Conservation (phyloP, 192 early-diverging fungal species). For the Gryganskiella cystojenkinii region DNA sequence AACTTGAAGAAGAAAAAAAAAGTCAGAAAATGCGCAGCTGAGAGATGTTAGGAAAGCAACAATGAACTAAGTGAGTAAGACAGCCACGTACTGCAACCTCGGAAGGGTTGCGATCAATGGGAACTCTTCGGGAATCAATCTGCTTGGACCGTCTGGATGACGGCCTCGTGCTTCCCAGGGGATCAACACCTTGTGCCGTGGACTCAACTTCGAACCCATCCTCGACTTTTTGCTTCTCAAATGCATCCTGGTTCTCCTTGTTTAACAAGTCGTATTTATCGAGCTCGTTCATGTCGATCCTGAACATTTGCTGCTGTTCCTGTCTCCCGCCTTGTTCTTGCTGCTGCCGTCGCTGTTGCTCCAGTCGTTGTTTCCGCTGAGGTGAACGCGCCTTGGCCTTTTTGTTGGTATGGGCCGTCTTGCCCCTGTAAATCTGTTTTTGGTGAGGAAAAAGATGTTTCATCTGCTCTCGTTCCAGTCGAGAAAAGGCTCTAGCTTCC, state of each 20-base stretch:
- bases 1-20: conserved; percentile 15
- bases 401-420: neutral
- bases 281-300: no score
- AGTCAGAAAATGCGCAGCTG: neutral
- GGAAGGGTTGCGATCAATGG: conserved; percentile 14
- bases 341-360: no score
- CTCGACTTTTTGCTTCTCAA: no score
- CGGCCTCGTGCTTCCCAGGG: neutral
- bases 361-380: neutral
- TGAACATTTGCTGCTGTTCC: no score
- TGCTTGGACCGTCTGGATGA: conserved; percentile 3
- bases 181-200: neutral
- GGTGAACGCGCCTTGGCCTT: neutral
- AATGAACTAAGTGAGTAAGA: neutral
- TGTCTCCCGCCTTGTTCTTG: no score
- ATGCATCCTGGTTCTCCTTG: no score
- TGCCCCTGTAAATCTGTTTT: no score
- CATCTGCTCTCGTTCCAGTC: no score
- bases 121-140: conserved; percentile 11
- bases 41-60: neutral
- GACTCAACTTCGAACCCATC: no score
- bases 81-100: conserved; percentile 17
- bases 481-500: no score
- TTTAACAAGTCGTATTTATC: no score
- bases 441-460: no score